Evolutionary conservation across 108 stramenopile genomes (phyloP), one percentile per base, ranked within the genome.

Genomic region (Nannochloropsis salina): DNA sequence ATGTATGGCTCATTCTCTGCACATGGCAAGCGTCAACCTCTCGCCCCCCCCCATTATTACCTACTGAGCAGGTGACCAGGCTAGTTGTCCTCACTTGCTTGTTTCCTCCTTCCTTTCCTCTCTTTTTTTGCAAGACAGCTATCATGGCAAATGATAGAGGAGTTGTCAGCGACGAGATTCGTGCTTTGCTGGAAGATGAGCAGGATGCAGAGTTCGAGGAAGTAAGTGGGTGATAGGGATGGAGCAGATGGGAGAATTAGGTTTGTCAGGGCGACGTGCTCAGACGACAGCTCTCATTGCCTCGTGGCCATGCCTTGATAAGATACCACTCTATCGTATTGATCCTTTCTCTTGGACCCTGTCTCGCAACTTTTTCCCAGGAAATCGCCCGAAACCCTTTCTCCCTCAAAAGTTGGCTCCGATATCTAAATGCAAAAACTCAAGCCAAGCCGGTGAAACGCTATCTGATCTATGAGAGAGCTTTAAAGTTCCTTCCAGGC

Each of bases 401-500:
- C 90, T 89, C 91, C 83, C 94, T 97, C 41, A 90, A 88, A 51
- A 87, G 90, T 42, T 98, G 98, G 98, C 82, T 89, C 80, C 51
- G 88, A 6, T 98, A 97, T 83, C 85, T 97, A 80, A 92, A 93
- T 11, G 90, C 47, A 20, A 90, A 92, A 80, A 91, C 95, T 15
- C 94, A 95, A 81, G 92, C 92, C 9, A 44, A 88, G 40, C 86
- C 93, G 41, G 85, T 88, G 45, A 86, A 85, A 12, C 85, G 92
- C 21, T 84, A 89, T 20, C 42, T 86, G 40, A 79, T 93, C 74
- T 92, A 90, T 83, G 94, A 95, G 89, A 91, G 98, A 20, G 94
- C 97, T 2, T 89, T 99, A 18, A 85, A 90, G 44, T 85, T 93
- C 15, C 87, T 99, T 42, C 98, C 99, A 12, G 93, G 96, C 61